Conservation (phyloP, 2,329 filamentous ascomycete genomes). For the Ceratocystiopsis brevicomis region DNA sequence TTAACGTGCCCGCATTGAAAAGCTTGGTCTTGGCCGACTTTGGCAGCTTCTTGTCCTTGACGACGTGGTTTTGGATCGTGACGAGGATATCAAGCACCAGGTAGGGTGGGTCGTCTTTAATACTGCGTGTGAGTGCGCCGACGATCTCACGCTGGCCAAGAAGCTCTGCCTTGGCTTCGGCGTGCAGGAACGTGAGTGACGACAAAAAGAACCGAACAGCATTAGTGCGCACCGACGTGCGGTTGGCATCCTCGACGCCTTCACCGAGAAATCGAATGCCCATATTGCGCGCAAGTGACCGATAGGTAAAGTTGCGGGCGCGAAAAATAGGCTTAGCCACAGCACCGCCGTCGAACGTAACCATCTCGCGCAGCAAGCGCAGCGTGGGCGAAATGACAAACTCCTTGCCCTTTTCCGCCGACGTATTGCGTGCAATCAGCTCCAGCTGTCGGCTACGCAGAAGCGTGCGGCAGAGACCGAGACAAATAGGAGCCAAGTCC, state of each 20-base stretch:
- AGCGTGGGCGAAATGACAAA: slow-evolving; percentile 79
- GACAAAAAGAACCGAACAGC: slow-evolving; percentile 65
- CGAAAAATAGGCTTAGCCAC: slow-evolving; percentile 62
- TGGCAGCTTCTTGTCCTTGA: slow-evolving; percentile 56
- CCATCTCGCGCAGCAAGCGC: slow-evolving; percentile 68
- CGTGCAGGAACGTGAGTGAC: slow-evolving; percentile 58
- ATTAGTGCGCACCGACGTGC: slow-evolving; percentile 66
- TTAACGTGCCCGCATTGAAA: slow-evolving; percentile 56
- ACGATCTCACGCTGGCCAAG: slow-evolving; percentile 58
- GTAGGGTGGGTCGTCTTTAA: slow-evolving; percentile 59
- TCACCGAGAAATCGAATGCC: slow-evolving; percentile 44
- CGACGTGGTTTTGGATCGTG: slow-evolving; percentile 47
- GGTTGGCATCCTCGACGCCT: slow-evolving; percentile 42
- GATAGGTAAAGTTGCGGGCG: slow-evolving; percentile 59
- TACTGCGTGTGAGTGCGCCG: slow-evolving; percentile 51
- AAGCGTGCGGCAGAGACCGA: slow-evolving; percentile 63
- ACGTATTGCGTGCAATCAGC: slow-evolving; percentile 59
- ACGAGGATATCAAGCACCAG: slow-evolving; percentile 59
- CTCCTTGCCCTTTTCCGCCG: slow-evolving; percentile 64
- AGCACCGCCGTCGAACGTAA: slow-evolving; percentile 67
- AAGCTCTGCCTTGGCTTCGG: slow-evolving; percentile 63
- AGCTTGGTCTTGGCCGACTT: slow-evolving; percentile 56
- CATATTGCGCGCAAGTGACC: slow-evolving; percentile 64
- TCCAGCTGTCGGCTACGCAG: slow-evolving; percentile 67
- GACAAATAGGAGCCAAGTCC: slow-evolving; percentile 55